A percentile compares a stretch with the other conserved stretches of the same genome.
These are phyloP conservation scores for Rubus idaeus DNA, from an alignment of 306 rosid species.

Conservation along the genomic window DNA sequence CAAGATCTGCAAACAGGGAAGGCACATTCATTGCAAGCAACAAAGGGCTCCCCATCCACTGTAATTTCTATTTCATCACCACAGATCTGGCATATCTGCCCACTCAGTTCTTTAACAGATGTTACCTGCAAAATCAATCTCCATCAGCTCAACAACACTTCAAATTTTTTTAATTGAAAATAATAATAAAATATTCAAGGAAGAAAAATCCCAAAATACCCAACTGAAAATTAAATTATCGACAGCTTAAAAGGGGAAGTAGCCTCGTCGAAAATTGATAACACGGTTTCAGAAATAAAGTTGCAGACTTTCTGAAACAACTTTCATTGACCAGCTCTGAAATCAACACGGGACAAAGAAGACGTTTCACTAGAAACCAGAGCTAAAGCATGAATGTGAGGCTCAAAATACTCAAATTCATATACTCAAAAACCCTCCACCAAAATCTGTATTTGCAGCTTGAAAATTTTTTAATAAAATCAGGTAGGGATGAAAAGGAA, in stretches of 20 bases:
- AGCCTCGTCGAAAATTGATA: not conserved
- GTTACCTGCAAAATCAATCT: conserved; percentile 56
- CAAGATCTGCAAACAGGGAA: conserved; percentile 89
- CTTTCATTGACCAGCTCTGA: conserved; percentile 33
- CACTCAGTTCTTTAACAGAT: conserved; percentile 65
- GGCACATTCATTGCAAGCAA: conserved; percentile 97
- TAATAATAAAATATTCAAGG: not conserved
- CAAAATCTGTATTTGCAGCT: not conserved
- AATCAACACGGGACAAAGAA: conserved; percentile 22
- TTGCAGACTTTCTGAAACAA: conserved; percentile 16
- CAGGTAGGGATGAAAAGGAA: not conserved
- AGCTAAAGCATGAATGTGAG: conserved; percentile 2
- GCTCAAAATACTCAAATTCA: not conserved
- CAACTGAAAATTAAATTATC: not conserved
- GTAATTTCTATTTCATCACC: conserved; percentile 85
- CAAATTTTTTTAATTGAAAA: not conserved
- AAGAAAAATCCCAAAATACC: not conserved
- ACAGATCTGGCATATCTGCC: conserved; percentile 93
- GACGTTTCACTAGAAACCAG: conserved; percentile 18
- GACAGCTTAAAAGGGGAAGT: not conserved
- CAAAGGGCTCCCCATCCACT: conserved; percentile 77
- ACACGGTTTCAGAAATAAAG: not conserved
- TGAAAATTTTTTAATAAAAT: not conserved
- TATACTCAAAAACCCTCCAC: not conserved
- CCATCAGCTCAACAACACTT: conserved; percentile 19